These are phyloP conservation scores for Hanseniaspora vineae DNA, from an alignment of 805 yeast genomes.

Conservation along the genomic window DNA sequence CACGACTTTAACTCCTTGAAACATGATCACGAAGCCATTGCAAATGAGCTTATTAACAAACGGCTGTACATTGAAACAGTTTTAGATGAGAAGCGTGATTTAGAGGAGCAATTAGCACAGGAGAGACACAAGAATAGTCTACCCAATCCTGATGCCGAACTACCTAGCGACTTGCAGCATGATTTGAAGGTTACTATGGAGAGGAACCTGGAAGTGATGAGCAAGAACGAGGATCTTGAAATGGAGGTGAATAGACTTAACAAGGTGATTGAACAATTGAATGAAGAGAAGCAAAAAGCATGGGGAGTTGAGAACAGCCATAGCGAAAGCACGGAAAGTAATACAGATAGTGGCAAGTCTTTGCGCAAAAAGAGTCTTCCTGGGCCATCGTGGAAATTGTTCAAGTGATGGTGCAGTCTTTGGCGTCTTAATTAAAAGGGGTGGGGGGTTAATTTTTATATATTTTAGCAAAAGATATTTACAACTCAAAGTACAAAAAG, in stretches of 20 bases:
- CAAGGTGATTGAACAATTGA: background rate
- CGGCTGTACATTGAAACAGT: conserved; percentile 65
- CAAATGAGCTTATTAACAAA: conserved; percentile 75
- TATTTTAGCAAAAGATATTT: too few species aligned
- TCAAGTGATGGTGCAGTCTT: background rate
- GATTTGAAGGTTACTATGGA: conserved; percentile 50
- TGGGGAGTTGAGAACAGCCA: background rate
- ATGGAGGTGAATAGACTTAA: conserved; percentile 27
- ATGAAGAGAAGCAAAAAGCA: background rate
- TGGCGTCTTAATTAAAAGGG: too few species aligned
- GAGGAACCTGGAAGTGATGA: conserved; percentile 55
- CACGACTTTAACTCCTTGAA: conserved; percentile 55
- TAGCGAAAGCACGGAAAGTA: too few species aligned
- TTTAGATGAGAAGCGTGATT: conserved; percentile 57
- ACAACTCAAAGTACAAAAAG: too few species aligned
- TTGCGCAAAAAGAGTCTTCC: background rate
- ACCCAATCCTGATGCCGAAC: conserved; percentile 23
- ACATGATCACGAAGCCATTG: conserved; percentile 73
- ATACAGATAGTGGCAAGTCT: too few species aligned
- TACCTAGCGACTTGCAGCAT: conserved; percentile 30
- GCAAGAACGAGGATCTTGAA: conserved; percentile 42
- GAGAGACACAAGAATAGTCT: conserved; percentile 17
- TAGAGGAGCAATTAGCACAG: conserved; percentile 31
- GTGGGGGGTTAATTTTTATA: too few species aligned
- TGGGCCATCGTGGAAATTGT: background rate